Evolutionary conservation across 805 yeast species (phyloP).

Genomic region (Millerozyma acaciae): DNA sequence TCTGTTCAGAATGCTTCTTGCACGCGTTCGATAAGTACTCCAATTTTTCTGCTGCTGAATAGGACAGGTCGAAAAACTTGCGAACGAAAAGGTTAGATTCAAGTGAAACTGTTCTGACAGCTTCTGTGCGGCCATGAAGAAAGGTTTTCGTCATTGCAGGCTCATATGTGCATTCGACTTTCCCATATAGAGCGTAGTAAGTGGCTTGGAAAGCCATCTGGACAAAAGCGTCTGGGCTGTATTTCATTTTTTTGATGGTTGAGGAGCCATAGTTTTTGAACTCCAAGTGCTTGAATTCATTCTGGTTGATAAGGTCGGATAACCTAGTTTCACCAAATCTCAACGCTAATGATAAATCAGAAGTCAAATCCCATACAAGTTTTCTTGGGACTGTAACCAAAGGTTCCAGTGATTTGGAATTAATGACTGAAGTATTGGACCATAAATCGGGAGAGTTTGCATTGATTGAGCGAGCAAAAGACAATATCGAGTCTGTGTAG

Average conservation of each 20-base stretch:
- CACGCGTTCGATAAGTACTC: conserved; percentile 66
- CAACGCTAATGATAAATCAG: conserved; percentile 70
- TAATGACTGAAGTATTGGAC: conserved; percentile 39
- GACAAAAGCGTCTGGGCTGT: conserved; percentile 90
- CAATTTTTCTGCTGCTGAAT: conserved; percentile 57
- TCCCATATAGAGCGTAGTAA: conserved; percentile 86
- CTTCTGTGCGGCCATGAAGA: conserved; percentile 90
- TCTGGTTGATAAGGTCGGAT: conserved; percentile 82
- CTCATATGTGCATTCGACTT: conserved; percentile 90
- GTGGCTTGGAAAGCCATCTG: conserved; percentile 94
- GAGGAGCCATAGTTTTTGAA: conserved; percentile 71
- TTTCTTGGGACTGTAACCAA: conserved; percentile 73
- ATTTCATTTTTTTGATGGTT: conserved; percentile 76
- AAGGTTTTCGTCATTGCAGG: conserved; percentile 93
- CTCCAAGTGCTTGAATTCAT: conserved; percentile 79
- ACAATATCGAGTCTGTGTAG: conserved; percentile 83
- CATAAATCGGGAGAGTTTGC: conserved; percentile 71
- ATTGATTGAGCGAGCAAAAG: conserved; percentile 82
- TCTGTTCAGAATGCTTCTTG: conserved; percentile 58
- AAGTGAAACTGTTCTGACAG: conserved; percentile 77
- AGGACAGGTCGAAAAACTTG: conserved; percentile 68
- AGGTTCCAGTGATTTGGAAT: conserved; percentile 21
- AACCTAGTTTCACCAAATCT: conserved; percentile 89
- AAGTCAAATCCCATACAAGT: conserved; percentile 81
- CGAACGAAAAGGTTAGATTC: conserved; percentile 81